Conservation (phyloP, 2,329 filamentous ascomycete species). For the Epichloe coenophiala region DNA sequence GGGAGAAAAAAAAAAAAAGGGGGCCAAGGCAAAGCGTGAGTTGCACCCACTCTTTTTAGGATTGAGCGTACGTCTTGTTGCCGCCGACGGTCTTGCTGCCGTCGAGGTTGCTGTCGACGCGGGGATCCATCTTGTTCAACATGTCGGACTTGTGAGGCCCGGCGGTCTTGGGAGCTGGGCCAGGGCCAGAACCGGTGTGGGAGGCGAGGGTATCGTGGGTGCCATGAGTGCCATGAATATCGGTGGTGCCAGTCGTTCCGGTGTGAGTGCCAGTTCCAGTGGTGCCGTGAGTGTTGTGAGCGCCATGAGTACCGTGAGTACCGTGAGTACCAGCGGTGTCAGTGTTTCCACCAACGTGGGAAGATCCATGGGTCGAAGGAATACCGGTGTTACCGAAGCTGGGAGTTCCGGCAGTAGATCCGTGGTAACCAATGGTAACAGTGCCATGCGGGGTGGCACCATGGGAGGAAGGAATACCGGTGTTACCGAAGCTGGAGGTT, state of each 20-base stretch:
- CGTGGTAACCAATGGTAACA: conserved; percentile 1
- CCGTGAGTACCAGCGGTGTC: conserved; percentile 24
- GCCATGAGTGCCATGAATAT: not conserved
- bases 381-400: too few relatives aligned
- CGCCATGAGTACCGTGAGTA: not conserved
- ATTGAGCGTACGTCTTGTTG: conserved; percentile 31
- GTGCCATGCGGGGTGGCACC: conserved; percentile 18
- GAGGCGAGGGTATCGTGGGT: not conserved
- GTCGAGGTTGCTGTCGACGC: conserved; percentile 42
- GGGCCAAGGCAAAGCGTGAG: not conserved
- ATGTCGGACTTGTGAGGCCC: conserved; percentile 36
- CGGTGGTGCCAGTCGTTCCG: conserved; percentile 7
- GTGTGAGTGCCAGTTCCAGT: not conserved
- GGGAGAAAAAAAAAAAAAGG: too few relatives aligned
- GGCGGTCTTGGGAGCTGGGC: conserved; percentile 21
- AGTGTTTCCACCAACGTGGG: too few relatives aligned
- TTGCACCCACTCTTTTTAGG: conserved; percentile 18
- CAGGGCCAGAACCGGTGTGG: conserved; percentile 10
- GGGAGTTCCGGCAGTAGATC: conserved; percentile 1
- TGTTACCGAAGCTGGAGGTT: conserved; percentile 5
- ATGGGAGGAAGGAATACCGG: conserved; percentile 13
- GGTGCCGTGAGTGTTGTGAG: too few relatives aligned
- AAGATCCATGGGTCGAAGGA: too few relatives aligned
- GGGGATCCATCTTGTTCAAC: conserved; percentile 41
- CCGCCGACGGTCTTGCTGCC: conserved; percentile 39